These are phyloP conservation scores for Filobasidium floriforme DNA, from an alignment of 768 basidiomycete genomes.

Conservation along the genomic window DNA sequence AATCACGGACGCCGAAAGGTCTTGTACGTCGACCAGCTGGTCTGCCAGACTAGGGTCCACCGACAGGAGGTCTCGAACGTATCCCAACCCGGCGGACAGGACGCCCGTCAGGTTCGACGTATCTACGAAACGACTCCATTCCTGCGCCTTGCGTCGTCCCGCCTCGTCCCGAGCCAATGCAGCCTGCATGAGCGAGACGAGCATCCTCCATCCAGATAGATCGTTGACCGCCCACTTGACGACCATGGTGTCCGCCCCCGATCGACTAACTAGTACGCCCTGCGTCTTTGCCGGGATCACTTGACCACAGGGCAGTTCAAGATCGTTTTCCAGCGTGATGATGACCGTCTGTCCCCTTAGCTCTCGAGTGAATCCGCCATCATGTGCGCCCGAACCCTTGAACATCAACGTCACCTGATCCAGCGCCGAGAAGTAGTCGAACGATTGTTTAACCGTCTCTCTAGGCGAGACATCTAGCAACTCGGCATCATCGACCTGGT, in stretches of 20 bases:
- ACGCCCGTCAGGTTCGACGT: neutral
- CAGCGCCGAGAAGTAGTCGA: constrained; percentile 5
- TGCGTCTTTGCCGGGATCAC: constrained; percentile 10
- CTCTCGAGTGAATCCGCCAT: neutral
- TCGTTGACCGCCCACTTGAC: constrained; percentile 13
- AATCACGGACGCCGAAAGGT: neutral
- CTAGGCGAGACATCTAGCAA: neutral
- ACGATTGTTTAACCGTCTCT: constrained; percentile 1
- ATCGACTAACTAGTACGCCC: constrained; percentile 13
- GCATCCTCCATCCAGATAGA: constrained; percentile 15
- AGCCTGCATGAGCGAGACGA: constrained; percentile 11
- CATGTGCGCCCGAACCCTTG: neutral
- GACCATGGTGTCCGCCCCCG: constrained; percentile 13
- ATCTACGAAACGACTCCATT: neutral
- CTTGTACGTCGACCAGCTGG: constrained; percentile 5
- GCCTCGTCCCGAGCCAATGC: neutral
- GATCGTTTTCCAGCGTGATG: constrained; percentile 7
- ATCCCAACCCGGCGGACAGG: neutral
- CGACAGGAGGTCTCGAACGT: neutral
- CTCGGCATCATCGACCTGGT: neutral
- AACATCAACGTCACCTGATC: neutral
- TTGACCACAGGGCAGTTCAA: constrained; percentile 16
- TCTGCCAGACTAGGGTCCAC: neutral
- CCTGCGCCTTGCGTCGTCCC: neutral
- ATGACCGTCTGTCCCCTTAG: neutral